Percentiles rank a stretch among this genome's conserved stretches.
Conservation (phyloP, 2,329 filamentous ascomycete genomes). For the Colletotrichum neosansevieriae region DNA sequence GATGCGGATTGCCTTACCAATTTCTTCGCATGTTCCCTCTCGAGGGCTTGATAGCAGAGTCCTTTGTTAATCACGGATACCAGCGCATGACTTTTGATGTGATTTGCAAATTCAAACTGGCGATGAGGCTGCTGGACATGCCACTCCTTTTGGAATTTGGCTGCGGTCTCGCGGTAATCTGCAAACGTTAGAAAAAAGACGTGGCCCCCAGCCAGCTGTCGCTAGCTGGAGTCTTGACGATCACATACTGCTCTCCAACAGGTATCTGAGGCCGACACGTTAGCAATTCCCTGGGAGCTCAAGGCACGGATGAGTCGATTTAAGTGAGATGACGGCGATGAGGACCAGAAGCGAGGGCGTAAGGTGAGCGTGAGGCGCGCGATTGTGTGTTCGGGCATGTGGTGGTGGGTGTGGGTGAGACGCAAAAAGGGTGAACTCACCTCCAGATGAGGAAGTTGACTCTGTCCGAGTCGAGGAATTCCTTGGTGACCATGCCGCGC, state of each 20-base stretch:
- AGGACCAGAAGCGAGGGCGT: slow-evolving; percentile 2
- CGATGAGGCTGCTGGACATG: slow-evolving; percentile 71
- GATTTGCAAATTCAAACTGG: slow-evolving; percentile 72
- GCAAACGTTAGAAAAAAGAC: slow-evolving; percentile 41
- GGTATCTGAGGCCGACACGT: slow-evolving; percentile 58
- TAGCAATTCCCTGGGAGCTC: slow-evolving; percentile 34
- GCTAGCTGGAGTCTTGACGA: slow-evolving; percentile 30
- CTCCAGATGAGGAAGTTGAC: slow-evolving; percentile 80
- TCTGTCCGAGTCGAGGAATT: slow-evolving; percentile 74
- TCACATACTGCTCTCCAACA: slow-evolving; percentile 72
- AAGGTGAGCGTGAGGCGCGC: slow-evolving; percentile 32
- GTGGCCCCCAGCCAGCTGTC: slow-evolving; percentile 35
- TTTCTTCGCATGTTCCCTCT: slow-evolving; percentile 65
- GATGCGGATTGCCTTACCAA: slow-evolving; percentile 56
- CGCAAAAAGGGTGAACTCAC: slow-evolving; percentile 60
- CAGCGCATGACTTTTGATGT: slow-evolving; percentile 74
- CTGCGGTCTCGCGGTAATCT: slow-evolving; percentile 77
- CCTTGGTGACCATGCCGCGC: slow-evolving; percentile 62
- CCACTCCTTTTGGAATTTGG: slow-evolving; percentile 78
- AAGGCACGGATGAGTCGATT: background rate
- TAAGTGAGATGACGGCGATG: background rate
- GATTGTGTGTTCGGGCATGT: slow-evolving; percentile 19
- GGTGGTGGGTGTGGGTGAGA: slow-evolving; percentile 38
- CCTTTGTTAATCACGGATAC: slow-evolving; percentile 74
- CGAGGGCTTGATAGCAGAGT: slow-evolving; percentile 69